phyloP scores from a whole-genome alignment of 1,284 basidiomycete species.

The Ustilago bromivora region DNA sequence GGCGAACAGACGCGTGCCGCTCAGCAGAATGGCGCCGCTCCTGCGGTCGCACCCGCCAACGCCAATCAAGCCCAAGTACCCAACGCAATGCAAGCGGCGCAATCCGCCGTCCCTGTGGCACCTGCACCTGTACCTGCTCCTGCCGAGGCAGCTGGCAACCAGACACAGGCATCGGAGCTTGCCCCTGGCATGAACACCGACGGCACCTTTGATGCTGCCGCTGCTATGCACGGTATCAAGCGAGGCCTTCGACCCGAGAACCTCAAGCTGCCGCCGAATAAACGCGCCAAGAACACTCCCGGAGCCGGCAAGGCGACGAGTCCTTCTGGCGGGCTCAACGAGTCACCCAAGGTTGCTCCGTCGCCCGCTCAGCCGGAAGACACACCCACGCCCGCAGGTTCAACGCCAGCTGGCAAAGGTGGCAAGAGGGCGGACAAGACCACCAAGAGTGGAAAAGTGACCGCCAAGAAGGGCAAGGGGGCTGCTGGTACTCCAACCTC shows the following conservation, averaged over 20 bases:
- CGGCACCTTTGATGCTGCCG: constrained; percentile 45
- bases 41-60: constrained; percentile 14
- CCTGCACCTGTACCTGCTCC: constrained; percentile 11
- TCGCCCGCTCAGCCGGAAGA: constrained; percentile 51
- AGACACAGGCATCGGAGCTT: constrained; percentile 17
- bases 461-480: constrained; percentile 53
- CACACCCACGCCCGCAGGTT: constrained; percentile 50
- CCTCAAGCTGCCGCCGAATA: constrained; percentile 64
- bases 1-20: constrained; percentile 42
- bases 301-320: constrained; percentile 36
- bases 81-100: constrained; percentile 11
- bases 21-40: constrained; percentile 30
- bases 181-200: constrained; percentile 31
- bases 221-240: constrained; percentile 60
- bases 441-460: constrained; percentile 28
- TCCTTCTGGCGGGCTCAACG: constrained; percentile 36
- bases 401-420: constrained; percentile 51
- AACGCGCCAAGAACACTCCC: constrained; percentile 52
- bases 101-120: constrained; percentile 9
- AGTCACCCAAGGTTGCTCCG: constrained; percentile 53
- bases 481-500: constrained; percentile 45
- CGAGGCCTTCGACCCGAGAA: constrained; percentile 64
- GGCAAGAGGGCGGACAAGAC: constrained; percentile 49
- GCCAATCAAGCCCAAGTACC: constrained; percentile 2
- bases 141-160: constrained; percentile 14